Evolutionary conservation across 179 eudicot genomes (phyloP), one percentile per base, ranked within the genome.

Genomic region (Silene vulgaris): DNA sequence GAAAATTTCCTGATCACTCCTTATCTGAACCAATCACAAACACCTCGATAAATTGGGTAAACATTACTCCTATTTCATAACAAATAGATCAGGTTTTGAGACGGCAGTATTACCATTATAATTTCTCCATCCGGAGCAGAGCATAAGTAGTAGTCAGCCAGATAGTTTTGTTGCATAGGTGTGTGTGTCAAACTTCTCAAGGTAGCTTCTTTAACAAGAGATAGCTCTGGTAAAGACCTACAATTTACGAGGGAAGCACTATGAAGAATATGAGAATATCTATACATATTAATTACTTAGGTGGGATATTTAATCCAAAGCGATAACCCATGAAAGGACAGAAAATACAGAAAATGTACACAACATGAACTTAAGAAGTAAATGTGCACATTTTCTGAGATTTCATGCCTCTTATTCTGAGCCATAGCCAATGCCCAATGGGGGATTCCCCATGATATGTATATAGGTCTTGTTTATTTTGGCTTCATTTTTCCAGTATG

Each of bases 141-240:
- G 78, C 96, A 88, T 30, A 91, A 79, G 75, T 79, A 72, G 78
- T 52, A 76, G 30, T 87, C 88, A 35, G 90, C 74, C 59, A 76
- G 52, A 43, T 89, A 74, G 54, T 80, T 88, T 63, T 85, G 77
- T 79, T 86, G 93, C 66, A 83, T 75, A 21, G 81, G 76, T 11
- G 88, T 77, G 83, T 79, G 72, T 63, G 76, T 68, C 78, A 93
- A 85, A 81, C 96, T 87, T 84, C 89, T 88, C 64, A 93, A 61
- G n/a, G 86, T 84, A 72, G 89, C 84, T 87, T 91, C 93, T 82
- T 85, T 89, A 72, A 96, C 77, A 76, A 90, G 86, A 73, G 93
- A 89, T 73, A 96, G 74, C 37, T 93, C 97, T 45, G 99, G 99
- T 45, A 95, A 80, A 73, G 99, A 89, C 87, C 99, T 94, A 82